These are phyloP conservation scores for Pleurotus salmoneostramineus DNA, from an alignment of 768 basidiomycete species.

Conservation along the genomic window DNA sequence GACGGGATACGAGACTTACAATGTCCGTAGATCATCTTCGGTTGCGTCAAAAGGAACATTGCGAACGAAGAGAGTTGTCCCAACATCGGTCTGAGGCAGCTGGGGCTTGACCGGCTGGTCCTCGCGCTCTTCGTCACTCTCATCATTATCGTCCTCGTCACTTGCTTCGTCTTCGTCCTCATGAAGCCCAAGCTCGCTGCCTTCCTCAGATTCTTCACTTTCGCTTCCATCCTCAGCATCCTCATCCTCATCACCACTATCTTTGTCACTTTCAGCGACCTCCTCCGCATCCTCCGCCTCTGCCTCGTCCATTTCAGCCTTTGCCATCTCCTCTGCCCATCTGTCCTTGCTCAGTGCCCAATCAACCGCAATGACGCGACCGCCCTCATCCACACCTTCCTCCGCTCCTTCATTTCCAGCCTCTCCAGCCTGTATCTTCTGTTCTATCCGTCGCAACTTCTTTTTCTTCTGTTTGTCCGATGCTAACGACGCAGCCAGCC, in stretches of 20 bases:
- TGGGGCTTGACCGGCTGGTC: conserved; percentile 56
- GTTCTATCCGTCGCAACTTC: conserved; percentile 55
- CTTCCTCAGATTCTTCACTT: conserved; percentile 32
- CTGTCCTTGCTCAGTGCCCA: conserved; percentile 95
- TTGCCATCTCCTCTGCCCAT: conserved; percentile 79
- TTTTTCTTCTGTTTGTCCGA: conserved; percentile 66
- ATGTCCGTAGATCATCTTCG: conserved; percentile 83
- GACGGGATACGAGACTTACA: conserved; percentile 46
- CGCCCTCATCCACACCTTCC: conserved; percentile 32
- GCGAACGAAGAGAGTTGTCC: conserved; percentile 90
- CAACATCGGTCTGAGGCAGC: conserved; percentile 80
- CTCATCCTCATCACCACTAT: conserved; percentile 18
- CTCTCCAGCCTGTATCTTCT: conserved; percentile 38
- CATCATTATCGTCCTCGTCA: conserved; percentile 30
- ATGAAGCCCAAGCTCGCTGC: conserved; percentile 42
- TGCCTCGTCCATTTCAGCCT: conserved; percentile 37
- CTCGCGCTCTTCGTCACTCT: conserved; percentile 25
- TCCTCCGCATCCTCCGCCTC: conserved; percentile 30
- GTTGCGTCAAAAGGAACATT: conserved; percentile 92
- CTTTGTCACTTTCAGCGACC: conserved; percentile 20
- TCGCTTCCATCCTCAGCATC: conserved; percentile 24
- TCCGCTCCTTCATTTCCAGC: conserved; percentile 23
- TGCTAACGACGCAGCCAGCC: conserved; percentile 52
- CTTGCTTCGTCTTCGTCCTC: conserved; percentile 35
- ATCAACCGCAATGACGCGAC: conserved; percentile 83